These are phyloP conservation scores for Cantharellus anzutake DNA, from an alignment of 768 basidiomycete species.

Conservation along the genomic window DNA sequence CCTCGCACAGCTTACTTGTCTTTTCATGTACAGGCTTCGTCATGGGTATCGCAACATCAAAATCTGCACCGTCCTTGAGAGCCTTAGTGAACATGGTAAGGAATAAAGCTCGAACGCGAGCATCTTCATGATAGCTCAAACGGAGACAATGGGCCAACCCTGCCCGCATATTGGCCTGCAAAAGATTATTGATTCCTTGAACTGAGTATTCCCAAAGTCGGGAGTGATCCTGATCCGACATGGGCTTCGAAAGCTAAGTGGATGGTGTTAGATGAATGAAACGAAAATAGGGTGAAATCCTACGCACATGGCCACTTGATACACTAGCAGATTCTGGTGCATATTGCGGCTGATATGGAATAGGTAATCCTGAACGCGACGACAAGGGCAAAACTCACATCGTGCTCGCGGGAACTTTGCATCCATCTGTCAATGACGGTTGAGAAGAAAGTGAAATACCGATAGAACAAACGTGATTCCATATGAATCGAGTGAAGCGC, in stretches of 20 bases:
- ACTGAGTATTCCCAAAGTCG: slow-evolving; percentile 59
- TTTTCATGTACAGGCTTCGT: slow-evolving; percentile 28
- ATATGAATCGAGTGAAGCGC: slow-evolving; percentile 41
- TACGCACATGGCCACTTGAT: background rate
- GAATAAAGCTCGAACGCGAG: slow-evolving; percentile 56
- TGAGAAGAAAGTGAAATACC: slow-evolving; percentile 49
- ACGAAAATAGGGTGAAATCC: background rate
- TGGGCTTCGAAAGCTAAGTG: background rate
- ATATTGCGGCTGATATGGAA: background rate
- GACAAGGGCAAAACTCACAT: background rate
- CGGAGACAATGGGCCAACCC: slow-evolving; percentile 78
- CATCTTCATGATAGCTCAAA: slow-evolving; percentile 56
- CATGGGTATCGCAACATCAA: slow-evolving; percentile 23
- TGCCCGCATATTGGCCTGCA: slow-evolving; percentile 68
- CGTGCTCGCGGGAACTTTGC: background rate
- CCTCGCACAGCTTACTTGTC: slow-evolving; percentile 39
- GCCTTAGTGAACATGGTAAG: slow-evolving; percentile 70
- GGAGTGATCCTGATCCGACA: slow-evolving; percentile 7
- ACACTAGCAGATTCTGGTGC: background rate
- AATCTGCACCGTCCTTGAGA: slow-evolving; percentile 60
- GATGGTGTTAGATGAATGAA: background rate
- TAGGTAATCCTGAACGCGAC: background rate
- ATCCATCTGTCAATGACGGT: slow-evolving; percentile 29
- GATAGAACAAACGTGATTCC: slow-evolving; percentile 60
- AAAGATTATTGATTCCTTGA: slow-evolving; percentile 59